Conservation (phyloP, 352 stramenopile genomes). For the Pythium brachiatum region DNA sequence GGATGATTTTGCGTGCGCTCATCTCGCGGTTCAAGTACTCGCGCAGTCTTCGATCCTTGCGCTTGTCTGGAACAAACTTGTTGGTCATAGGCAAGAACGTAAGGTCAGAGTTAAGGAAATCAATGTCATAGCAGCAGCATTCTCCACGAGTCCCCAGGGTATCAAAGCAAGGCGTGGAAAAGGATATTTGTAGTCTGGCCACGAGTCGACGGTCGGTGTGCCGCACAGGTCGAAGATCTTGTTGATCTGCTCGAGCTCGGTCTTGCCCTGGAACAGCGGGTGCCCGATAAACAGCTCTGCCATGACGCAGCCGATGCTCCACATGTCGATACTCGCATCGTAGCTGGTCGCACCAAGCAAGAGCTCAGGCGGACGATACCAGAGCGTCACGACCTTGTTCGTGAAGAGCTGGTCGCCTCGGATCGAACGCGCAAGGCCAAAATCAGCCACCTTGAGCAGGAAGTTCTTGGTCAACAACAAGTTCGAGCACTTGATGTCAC, state of each 20-base stretch:
- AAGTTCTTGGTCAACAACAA: conserved; percentile 75
- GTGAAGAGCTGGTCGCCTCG: conserved; percentile 87
- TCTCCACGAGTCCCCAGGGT: not conserved
- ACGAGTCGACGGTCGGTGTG: conserved; percentile 75
- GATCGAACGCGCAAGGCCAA: conserved; percentile 82
- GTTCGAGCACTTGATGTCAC: conserved; percentile 94
- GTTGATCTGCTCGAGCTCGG: conserved; percentile 83
- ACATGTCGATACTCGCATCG: conserved; percentile 93
- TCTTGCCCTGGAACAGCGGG: conserved; percentile 86
- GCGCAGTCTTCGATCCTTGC: conserved; percentile 56
- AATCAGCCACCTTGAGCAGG: conserved; percentile 85
- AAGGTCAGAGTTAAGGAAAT: conserved; percentile 15
- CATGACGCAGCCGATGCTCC: conserved; percentile 92
- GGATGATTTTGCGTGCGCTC: conserved; percentile 66
- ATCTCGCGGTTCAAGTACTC: conserved; percentile 80
- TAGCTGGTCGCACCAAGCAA: conserved; percentile 93
- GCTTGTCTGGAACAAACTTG: conserved; percentile 83
- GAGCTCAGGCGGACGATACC: conserved; percentile 94
- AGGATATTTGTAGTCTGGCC: conserved; percentile 73
- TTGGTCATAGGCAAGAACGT: conserved; percentile 70
- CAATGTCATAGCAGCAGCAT: not conserved
- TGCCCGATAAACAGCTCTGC: conserved; percentile 85
- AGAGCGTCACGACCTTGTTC: conserved; percentile 96
- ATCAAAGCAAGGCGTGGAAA: conserved; percentile 3
- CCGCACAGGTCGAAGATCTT: conserved; percentile 89